Conservation (phyloP, 2,329 filamentous ascomycete species). For the Monilinia laxa region DNA sequence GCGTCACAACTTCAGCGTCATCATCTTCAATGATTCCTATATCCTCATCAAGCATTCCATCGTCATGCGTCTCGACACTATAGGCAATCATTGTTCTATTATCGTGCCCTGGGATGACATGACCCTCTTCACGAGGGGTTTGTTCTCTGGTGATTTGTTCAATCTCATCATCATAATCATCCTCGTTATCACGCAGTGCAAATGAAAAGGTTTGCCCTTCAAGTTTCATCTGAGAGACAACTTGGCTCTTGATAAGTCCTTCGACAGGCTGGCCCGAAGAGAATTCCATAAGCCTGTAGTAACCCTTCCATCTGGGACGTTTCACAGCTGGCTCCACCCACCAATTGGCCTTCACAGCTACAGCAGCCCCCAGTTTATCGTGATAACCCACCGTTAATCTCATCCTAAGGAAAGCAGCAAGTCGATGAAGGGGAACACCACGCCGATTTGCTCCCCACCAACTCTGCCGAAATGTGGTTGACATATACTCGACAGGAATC, state of each 20-base stretch:
- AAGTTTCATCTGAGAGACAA: constrained; percentile 7
- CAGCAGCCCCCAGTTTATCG: not conserved
- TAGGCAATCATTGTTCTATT: not conserved
- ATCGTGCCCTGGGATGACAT: not conserved
- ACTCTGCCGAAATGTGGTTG: constrained; percentile 1
- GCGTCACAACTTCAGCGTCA: constrained; percentile 5
- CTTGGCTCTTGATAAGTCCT: constrained; percentile 3
- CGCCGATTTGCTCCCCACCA: constrained; percentile 12
- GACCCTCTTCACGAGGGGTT: not conserved
- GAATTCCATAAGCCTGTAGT: constrained; percentile 10
- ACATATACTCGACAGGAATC: constrained; percentile 13
- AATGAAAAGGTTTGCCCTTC: constrained; percentile 5
- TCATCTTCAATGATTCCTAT: not conserved
- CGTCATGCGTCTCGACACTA: constrained; percentile 6
- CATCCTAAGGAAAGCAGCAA: constrained; percentile 3
- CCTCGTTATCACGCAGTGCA: not conserved
- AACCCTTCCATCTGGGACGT: constrained; percentile 12
- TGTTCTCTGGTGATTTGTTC: constrained; percentile 1
- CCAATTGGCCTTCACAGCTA: constrained; percentile 14
- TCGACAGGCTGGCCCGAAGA: constrained; percentile 11
- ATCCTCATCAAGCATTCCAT: constrained; percentile 12
- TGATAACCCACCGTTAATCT: not conserved
- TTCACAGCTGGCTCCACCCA: not conserved
- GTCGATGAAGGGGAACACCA: constrained; percentile 1
- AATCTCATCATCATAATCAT: constrained; percentile 6